phyloP scores from a whole-genome alignment of 2,329 filamentous ascomycete genomes.

The Colletotrichum magnum region DNA sequence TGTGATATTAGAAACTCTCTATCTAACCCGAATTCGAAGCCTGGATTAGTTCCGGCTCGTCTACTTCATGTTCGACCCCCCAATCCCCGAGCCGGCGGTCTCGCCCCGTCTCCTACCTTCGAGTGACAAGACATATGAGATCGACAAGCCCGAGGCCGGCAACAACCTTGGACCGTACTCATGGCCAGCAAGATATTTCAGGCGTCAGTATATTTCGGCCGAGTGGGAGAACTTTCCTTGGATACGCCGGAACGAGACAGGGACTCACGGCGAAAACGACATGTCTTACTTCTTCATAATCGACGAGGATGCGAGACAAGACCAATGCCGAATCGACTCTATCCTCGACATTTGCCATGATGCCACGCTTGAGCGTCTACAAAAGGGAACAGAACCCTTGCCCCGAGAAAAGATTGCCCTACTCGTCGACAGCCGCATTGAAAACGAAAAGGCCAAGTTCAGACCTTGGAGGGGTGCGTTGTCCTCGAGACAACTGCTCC shows the following conservation, averaged over 20 bases:
- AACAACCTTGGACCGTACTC: not conserved
- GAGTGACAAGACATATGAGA: too few species aligned
- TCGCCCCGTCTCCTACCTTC: too few species aligned
- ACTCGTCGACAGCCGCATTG: not conserved
- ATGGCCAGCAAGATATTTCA: not conserved
- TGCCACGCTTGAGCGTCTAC: not conserved
- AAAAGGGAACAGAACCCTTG: not conserved
- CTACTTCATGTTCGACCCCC: too few species aligned
- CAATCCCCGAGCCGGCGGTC: too few species aligned
- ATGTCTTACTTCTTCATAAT: not conserved
- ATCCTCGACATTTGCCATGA: not conserved
- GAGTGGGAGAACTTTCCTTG: not conserved
- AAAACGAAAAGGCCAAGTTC: accelerated
- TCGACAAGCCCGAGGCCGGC: not conserved
- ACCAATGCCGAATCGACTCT: not conserved
- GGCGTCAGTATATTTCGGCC: not conserved
- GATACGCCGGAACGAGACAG: not conserved
- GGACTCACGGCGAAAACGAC: not conserved
- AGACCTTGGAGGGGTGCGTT: not conserved
- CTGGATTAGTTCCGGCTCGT: too few species aligned
- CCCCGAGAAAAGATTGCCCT: too few species aligned
- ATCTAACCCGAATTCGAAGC: too few species aligned
- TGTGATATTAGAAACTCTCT: too few species aligned
- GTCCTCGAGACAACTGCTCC: not conserved
- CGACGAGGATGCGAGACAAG: not conserved